Conservation (phyloP, 345 rosid species). For the Hibiscus syriacus region DNA sequence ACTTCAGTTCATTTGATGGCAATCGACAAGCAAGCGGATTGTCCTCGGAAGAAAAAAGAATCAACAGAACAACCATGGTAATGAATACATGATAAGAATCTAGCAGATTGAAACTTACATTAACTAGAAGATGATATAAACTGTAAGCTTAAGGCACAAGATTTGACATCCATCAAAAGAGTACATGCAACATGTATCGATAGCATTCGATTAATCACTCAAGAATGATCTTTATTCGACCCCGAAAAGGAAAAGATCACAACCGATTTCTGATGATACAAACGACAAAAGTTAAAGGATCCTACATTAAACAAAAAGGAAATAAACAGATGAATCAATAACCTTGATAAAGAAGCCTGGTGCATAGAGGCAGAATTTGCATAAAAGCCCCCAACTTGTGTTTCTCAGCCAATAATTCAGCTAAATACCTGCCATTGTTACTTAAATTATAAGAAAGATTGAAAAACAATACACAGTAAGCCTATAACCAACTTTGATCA, state of each 20-base stretch:
- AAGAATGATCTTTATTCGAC: not conserved
- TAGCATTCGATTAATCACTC: not conserved
- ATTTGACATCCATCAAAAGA: not conserved
- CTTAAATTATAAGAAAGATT: not conserved
- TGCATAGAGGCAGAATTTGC: constrained; percentile 30
- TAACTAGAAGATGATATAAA: not conserved
- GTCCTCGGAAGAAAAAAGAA: not conserved
- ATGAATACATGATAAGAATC: not conserved
- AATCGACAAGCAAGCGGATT: not conserved
- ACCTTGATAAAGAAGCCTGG: not conserved
- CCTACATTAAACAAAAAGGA: not conserved
- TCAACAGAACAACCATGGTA: not conserved
- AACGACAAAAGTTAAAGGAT: not conserved
- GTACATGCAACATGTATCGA: not conserved
- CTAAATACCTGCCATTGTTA: constrained; percentile 56
- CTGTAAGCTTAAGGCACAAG: not conserved
- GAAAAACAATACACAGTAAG: not conserved
- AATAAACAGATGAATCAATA: constrained; percentile 6
- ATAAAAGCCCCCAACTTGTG: constrained; percentile 69
- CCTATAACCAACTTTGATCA: not conserved
- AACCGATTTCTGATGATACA: not conserved
- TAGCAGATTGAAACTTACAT: not conserved
- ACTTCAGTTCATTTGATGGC: not conserved
- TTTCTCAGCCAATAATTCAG: constrained; percentile 76
- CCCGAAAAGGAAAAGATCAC: no score